Evolutionary conservation across 768 basidiomycete species (phyloP).

Genomic region (Boletus fagicola): DNA sequence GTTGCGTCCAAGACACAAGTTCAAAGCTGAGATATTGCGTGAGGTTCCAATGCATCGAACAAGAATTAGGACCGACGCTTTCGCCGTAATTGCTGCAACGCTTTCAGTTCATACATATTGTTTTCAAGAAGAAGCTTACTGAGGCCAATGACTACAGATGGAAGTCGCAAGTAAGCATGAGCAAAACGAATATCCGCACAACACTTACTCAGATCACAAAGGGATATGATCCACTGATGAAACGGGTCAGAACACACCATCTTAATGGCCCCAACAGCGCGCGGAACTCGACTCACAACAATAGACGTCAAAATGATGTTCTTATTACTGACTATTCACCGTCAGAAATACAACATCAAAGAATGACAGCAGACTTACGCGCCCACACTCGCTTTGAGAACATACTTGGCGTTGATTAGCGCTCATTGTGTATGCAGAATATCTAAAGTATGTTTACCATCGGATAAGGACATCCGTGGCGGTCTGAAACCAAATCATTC

Average conservation of each 20-base stretch:
- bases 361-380: slow-evolving; percentile 36
- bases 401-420: slow-evolving; percentile 32
- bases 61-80: slow-evolving; percentile 40
- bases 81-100: slow-evolving; percentile 48
- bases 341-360: neutral
- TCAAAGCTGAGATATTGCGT: slow-evolving; percentile 35
- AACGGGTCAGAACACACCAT: slow-evolving; percentile 3
- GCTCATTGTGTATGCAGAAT: neutral
- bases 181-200: neutral
- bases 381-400: slow-evolving; percentile 51
- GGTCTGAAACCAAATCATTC: slow-evolving; percentile 33
- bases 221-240: slow-evolving; percentile 38
- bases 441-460: slow-evolving; percentile 20
- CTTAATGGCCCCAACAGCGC: neutral
- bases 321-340: slow-evolving; percentile 42
- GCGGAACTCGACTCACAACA: slow-evolving; percentile 41
- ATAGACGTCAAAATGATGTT: slow-evolving; percentile 42
- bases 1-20: slow-evolving; percentile 36
- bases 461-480: slow-evolving; percentile 51
- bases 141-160: slow-evolving; percentile 9
- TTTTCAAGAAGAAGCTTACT: slow-evolving; percentile 2
- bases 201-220: slow-evolving; percentile 47
- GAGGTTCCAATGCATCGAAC: neutral
- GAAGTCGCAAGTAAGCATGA: neutral
- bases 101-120: neutral